phyloP scores from a whole-genome alignment of 2,329 filamentous ascomycete genomes.

The Cladophialophora psammophila region DNA sequence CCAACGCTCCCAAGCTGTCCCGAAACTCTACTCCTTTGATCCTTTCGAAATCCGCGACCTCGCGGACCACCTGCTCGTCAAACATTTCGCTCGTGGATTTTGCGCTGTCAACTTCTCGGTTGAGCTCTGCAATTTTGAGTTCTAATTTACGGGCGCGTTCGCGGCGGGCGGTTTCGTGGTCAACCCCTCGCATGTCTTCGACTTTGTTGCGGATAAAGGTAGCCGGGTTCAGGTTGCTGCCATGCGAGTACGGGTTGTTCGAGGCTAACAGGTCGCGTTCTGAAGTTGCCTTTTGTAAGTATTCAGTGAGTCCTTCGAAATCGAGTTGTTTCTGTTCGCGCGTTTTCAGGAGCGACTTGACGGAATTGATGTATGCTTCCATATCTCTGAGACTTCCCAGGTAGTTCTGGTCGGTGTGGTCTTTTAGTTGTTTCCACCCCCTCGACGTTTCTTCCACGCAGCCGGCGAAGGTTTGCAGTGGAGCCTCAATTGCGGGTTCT shows the following conservation, averaged over 20 bases:
- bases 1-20: constrained; percentile 80
- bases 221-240: constrained; percentile 69
- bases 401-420: constrained; percentile 95
- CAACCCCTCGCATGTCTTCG: constrained; percentile 94
- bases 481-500: constrained; percentile 83
- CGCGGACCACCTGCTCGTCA: constrained; percentile 92
- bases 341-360: constrained; percentile 88
- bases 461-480: constrained; percentile 84
- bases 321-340: constrained; percentile 98
- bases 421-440: constrained; percentile 80
- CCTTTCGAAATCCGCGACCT: constrained; percentile 91
- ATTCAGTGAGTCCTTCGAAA: constrained; percentile 94
- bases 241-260: constrained; percentile 67
- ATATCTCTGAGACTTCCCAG: constrained; percentile 91
- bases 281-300: constrained; percentile 85
- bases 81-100: constrained; percentile 90
- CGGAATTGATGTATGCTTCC: constrained; percentile 88
- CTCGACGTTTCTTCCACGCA: constrained; percentile 83
- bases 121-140: constrained; percentile 89
- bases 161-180: constrained; percentile 88
- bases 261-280: constrained; percentile 83
- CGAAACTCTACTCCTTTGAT: constrained; percentile 96
- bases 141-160: constrained; percentile 90
- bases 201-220: constrained; percentile 92
- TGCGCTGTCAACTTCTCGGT: constrained; percentile 84